phyloP scores from a whole-genome alignment of 208 protist genomes.

The Acanthamoeba divionensis region DNA sequence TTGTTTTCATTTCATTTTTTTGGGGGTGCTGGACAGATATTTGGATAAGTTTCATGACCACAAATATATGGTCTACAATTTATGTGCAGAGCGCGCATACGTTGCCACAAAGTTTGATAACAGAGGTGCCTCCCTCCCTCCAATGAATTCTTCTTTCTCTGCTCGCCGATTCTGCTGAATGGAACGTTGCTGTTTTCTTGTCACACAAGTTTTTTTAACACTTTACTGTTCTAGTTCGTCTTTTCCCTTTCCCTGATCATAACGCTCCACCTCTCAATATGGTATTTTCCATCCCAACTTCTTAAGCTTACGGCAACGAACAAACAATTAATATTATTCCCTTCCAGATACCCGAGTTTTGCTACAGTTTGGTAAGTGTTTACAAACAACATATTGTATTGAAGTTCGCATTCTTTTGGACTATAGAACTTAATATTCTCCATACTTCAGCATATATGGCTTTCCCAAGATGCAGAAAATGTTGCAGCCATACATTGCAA shows the following conservation, averaged over 20 bases:
- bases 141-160: neutral
- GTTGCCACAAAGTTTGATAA: slow-evolving; percentile 29
- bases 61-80: slow-evolving; percentile 49
- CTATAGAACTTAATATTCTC: neutral
- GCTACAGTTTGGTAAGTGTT: slow-evolving; percentile 1
- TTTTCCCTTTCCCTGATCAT: slow-evolving; percentile 14
- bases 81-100: slow-evolving; percentile 21
- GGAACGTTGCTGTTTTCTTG: neutral
- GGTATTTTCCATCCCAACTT: too few relatives aligned
- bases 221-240: neutral
- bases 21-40: neutral
- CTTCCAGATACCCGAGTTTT: slow-evolving; percentile 16
- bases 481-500: slow-evolving; percentile 46
- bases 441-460: neutral
- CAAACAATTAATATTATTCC: too few relatives aligned
- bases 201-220: neutral
- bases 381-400: too few relatives aligned
- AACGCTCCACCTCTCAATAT: neutral
- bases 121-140: neutral
- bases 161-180: neutral
- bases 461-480: slow-evolving; percentile 31
- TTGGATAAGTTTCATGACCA: neutral
- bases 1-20: neutral
- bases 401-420: neutral
- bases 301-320: too few relatives aligned